Base-by-base conservation (phyloP, 768 basidiomycete genomes). In the Chiua virens region DNA sequence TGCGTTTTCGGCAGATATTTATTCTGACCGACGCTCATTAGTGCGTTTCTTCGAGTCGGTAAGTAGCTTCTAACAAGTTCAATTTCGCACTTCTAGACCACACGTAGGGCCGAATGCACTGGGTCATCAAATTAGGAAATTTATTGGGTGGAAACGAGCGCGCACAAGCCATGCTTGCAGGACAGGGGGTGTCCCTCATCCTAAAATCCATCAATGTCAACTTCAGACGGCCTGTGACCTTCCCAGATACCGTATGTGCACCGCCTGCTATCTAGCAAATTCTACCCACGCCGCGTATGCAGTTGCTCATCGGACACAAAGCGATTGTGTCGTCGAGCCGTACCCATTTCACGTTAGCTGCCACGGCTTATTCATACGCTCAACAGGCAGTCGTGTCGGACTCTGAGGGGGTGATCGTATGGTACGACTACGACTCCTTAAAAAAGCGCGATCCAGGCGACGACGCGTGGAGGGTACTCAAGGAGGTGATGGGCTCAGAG, bases 391-490 rank as follows among this genome's bases (percentile, higher is more conserved):
- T 86, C 46, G 87, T 88, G 7, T 80, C 86, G 1, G 78, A 82
- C 52, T 81, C 85, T 3, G 80, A 82, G 57, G 80, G 83, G 50
- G 75, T 77, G 4, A 61, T 87, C 18, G 87, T 88, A 9, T 90
- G 88, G 88, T 90, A 88, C 53, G 84, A 90, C 63, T 89, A 90
- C 55, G 83, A 87, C 49, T 72, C 56, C 17, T 73, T 87, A 47
- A 75, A 69, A 66, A 89, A 87, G 66, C 81, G 79, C 53, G 77
- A 79, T 57, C 86, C 87, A 7, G 82, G 80, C 0, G 76, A 81
- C 50, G 72, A 73, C 32, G 67, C 71, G 5, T 70, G 72, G 62
- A 68, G 71, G 30, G 70, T 70, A 8, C 58, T 68, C 27, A 68
- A 35, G 35, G 48, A 60, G 8, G 50, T 50, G 20, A 60, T 60